A percentile compares a stretch with the other conserved stretches of the same genome.
These are phyloP conservation scores for Ceratobasidium theobromae DNA, from an alignment of 1,284 basidiomycete species.

Conservation along the genomic window DNA sequence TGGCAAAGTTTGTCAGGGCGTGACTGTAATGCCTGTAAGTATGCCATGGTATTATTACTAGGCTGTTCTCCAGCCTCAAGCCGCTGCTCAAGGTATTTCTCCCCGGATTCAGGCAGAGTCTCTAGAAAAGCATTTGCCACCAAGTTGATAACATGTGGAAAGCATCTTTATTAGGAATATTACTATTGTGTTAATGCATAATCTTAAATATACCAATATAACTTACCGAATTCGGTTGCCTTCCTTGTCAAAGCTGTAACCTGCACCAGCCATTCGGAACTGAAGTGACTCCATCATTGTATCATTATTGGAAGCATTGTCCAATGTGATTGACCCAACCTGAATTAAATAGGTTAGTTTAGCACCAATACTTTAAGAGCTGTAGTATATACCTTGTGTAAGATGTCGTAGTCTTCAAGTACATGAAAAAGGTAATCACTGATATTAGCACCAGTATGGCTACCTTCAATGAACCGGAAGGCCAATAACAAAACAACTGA, in stretches of 20 bases:
- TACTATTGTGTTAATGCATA: not conserved
- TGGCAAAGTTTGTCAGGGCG: not conserved
- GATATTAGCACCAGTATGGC: not conserved
- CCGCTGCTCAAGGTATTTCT: not conserved
- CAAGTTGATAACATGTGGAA: constrained; percentile 12
- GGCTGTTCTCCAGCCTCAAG: not conserved
- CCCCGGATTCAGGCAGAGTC: not conserved
- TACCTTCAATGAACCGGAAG: constrained; percentile 3
- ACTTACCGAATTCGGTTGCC: constrained; percentile 5
- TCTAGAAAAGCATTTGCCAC: constrained; percentile 2
- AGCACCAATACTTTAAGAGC: not conserved
- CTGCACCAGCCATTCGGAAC: not conserved
- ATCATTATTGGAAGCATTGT: constrained; percentile 27
- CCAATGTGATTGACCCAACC: constrained; percentile 7
- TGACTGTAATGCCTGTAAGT: not conserved
- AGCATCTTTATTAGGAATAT: not conserved
- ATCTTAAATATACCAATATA: not conserved
- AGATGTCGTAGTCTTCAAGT: not conserved
- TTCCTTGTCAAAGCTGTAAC: not conserved
- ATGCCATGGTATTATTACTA: not conserved
- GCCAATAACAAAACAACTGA: not conserved
- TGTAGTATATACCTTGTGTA: not conserved
- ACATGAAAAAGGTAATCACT: not conserved
- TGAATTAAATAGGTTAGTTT: not conserved
- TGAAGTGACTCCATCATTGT: constrained; percentile 8